Evolutionary conservation across 176 grass and related monocot genomes (phyloP).

Genomic region (Calamus simplicifolius): DNA sequence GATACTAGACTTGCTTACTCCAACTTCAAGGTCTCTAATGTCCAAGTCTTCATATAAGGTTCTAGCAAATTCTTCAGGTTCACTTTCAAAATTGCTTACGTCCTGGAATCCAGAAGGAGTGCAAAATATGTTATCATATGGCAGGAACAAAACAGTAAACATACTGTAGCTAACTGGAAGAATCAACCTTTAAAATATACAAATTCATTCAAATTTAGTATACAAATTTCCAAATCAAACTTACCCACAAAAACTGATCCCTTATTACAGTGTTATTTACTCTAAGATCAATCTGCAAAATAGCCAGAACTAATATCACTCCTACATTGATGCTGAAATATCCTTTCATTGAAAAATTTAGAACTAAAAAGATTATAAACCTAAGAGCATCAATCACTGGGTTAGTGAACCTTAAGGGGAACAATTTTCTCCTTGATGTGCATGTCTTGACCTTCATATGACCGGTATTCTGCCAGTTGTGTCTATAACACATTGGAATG

Average conservation of each 20-base stretch:
- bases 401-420: conserved; percentile 62
- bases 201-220: not conserved
- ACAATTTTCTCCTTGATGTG: conserved; percentile 88
- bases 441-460: conserved; percentile 95
- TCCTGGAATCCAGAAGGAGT: conserved; percentile 37
- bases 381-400: not conserved
- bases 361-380: not conserved
- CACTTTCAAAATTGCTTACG: conserved; percentile 82
- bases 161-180: not conserved
- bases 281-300: conserved; percentile 76
- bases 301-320: conserved; percentile 6
- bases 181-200: not conserved
- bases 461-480: conserved; percentile 82
- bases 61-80: conserved; percentile 92
- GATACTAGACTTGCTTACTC: conserved; percentile 31
- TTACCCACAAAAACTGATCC: conserved; percentile 86
- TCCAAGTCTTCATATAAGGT: conserved; percentile 82
- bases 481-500: conserved; percentile 25
- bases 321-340: too few species aligned
- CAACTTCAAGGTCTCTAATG: conserved; percentile 86
- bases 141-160: not conserved
- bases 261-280: conserved; percentile 83
- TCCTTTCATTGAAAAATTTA: too few species aligned
- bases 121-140: not conserved
- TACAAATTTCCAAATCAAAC: conserved; percentile 5